These are phyloP conservation scores for Pseudopithomyces maydicus DNA, from an alignment of 2,329 filamentous ascomycete species.

Conservation along the genomic window DNA sequence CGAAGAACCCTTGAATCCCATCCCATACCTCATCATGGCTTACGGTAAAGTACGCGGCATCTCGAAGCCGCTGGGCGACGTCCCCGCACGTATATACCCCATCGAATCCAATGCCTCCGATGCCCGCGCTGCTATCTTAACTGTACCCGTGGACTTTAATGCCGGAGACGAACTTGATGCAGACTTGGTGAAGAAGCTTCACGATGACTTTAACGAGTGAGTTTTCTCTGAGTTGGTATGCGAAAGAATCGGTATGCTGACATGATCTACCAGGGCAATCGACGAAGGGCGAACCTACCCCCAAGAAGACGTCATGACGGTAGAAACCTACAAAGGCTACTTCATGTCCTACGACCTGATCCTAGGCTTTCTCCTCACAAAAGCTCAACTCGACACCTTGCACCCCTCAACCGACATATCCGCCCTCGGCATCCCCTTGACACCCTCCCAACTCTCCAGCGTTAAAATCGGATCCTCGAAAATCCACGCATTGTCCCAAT, in stretches of 20 bases:
- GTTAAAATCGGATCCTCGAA: conserved; percentile 7
- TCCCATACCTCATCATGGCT: background rate
- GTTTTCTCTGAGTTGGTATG: background rate
- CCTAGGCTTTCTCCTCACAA: conserved; percentile 9
- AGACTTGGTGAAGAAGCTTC: conserved; percentile 2
- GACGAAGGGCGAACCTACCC: conserved; percentile 11
- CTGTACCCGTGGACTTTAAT: conserved; percentile 10
- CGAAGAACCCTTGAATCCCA: background rate
- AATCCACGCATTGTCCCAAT: background rate
- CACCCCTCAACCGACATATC: background rate
- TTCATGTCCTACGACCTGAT: conserved; percentile 11
- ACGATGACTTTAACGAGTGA: conserved; percentile 11
- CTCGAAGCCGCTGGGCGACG: conserved; percentile 5
- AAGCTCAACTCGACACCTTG: conserved; percentile 1
- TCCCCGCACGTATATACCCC: conserved; percentile 13
- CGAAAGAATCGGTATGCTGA: background rate
- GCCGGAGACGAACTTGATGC: conserved; percentile 8
- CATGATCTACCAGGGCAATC: background rate
- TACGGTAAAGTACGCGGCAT: conserved; percentile 13
- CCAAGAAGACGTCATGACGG: conserved; percentile 7
- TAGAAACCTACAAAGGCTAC: conserved; percentile 4
- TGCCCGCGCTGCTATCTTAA: conserved; percentile 8
- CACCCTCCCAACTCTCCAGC: background rate
- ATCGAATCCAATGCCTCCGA: conserved; percentile 5
- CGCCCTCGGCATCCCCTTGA: conserved; percentile 1